Evolutionary conservation across 2,329 filamentous ascomycete genomes (phyloP).

Genomic region (Neopestalotiopsis clavispora): DNA sequence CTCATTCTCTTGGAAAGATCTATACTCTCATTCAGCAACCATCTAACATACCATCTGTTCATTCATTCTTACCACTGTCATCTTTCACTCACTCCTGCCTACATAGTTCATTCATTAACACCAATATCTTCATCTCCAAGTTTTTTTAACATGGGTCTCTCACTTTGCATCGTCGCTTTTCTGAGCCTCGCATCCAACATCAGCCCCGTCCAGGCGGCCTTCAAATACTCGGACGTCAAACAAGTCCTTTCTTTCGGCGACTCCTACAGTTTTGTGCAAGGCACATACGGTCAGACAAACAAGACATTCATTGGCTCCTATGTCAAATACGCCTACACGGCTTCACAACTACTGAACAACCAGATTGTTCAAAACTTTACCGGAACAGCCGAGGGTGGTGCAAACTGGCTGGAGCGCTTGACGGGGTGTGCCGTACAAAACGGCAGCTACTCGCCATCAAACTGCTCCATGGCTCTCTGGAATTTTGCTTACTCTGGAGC

Average conservation of each 20-base stretch:
- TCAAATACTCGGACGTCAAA: neutral
- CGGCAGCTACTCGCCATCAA: slow-evolving; percentile 44
- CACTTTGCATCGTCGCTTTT: neutral
- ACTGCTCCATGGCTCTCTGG: slow-evolving; percentile 55
- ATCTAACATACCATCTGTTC: no score
- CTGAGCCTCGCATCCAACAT: neutral
- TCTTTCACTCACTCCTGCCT: neutral
- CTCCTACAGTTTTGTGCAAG: slow-evolving; percentile 59
- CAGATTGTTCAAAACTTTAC: slow-evolving; percentile 52
- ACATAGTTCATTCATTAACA: neutral
- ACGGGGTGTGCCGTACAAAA: slow-evolving; percentile 51
- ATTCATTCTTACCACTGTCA: neutral
- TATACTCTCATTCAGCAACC: no score
- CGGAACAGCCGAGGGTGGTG: slow-evolving; percentile 54
- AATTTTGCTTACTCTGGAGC: slow-evolving; percentile 61
- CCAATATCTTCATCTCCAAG: neutral
- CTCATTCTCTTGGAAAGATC: no score
- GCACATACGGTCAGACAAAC: slow-evolving; percentile 53
- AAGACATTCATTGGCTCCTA: slow-evolving; percentile 60
- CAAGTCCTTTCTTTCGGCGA: slow-evolving; percentile 50
- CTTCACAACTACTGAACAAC: slow-evolving; percentile 44
- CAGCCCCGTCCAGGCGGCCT: neutral
- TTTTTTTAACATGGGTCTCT: neutral
- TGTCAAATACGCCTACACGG: slow-evolving; percentile 46
- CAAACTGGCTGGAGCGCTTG: slow-evolving; percentile 59